Percentiles rank a stretch among this genome's conserved stretches.
Conservation (phyloP, 2,329 filamentous ascomycete species). For the Beauveria sp. region DNA sequence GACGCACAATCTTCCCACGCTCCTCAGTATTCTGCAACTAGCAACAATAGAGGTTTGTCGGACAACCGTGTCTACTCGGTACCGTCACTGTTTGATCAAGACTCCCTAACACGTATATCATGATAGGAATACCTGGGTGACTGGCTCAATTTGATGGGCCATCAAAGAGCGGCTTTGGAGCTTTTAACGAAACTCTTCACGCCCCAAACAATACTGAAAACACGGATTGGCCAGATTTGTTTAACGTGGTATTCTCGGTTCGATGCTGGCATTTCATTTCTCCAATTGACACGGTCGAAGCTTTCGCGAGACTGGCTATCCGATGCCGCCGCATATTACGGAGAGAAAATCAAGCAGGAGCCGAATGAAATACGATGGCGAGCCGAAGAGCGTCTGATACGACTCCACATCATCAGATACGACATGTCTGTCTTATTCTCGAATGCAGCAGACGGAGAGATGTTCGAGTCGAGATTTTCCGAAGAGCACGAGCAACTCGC, state of each 20-base stretch:
- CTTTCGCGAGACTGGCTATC: slow-evolving; percentile 75
- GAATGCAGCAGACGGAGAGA: slow-evolving; percentile 54
- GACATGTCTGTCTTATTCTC: slow-evolving; percentile 77
- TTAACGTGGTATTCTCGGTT: slow-evolving; percentile 88
- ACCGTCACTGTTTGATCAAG: not conserved
- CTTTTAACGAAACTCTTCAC: slow-evolving; percentile 73
- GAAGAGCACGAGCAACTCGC: slow-evolving; percentile 50
- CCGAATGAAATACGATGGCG: slow-evolving; percentile 58
- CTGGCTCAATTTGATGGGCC: slow-evolving; percentile 87
- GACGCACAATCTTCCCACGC: slow-evolving; percentile 62
- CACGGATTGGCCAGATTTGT: slow-evolving; percentile 62
- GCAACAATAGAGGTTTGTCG: slow-evolving; percentile 79
- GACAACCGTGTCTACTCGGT: not conserved
- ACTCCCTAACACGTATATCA: not conserved
- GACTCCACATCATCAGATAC: slow-evolving; percentile 64
- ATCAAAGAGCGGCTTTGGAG: slow-evolving; percentile 81
- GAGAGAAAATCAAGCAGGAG: slow-evolving; percentile 47
- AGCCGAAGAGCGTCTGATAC: slow-evolving; percentile 58
- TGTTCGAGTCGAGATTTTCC: slow-evolving; percentile 58
- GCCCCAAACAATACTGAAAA: slow-evolving; percentile 65
- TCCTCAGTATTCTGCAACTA: slow-evolving; percentile 83
- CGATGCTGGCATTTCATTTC: slow-evolving; percentile 75
- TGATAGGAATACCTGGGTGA: slow-evolving; percentile 84
- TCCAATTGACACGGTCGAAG: slow-evolving; percentile 69
- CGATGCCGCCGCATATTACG: slow-evolving; percentile 54